Conservation (phyloP, 768 basidiomycete genomes). For the Boletus rufocinnamomeus region DNA sequence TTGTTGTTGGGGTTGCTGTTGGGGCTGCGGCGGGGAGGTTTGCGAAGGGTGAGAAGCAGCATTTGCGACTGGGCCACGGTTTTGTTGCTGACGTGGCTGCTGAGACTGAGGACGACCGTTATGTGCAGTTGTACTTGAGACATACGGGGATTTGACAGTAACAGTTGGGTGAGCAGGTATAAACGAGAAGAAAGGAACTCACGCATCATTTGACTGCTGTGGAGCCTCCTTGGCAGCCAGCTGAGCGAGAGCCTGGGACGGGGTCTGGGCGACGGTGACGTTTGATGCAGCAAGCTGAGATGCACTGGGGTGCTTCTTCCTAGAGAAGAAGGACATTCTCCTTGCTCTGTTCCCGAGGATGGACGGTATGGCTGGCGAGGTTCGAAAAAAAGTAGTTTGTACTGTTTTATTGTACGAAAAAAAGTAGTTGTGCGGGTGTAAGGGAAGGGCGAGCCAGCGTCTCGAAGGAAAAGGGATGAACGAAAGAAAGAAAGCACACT, state of each 20-base stretch:
- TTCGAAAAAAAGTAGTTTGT: constrained; percentile 18
- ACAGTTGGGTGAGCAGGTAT: constrained; percentile 5
- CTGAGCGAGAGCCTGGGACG: constrained; percentile 69
- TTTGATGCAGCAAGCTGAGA: constrained; percentile 44
- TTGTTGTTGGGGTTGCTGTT: constrained; percentile 32
- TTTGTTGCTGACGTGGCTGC: constrained; percentile 40
- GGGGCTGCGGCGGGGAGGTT: constrained; percentile 36
- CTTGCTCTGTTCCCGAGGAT: constrained; percentile 58
- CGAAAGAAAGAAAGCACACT: constrained; percentile 13
- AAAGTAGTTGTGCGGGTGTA: constrained; percentile 1
- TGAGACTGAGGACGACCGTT: constrained; percentile 32
- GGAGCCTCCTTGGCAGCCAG: constrained; percentile 38
- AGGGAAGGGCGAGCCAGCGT: constrained; percentile 29
- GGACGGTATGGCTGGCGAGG: constrained; percentile 64
- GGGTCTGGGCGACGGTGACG: constrained; percentile 62
- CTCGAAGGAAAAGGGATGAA: constrained; percentile 11
- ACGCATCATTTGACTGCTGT: constrained; percentile 39
- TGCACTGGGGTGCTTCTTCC: constrained; percentile 73
- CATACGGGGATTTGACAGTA: neutral
- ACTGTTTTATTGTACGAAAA: constrained; percentile 17
- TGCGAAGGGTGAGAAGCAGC: constrained; percentile 32
- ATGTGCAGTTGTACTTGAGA: constrained; percentile 18
- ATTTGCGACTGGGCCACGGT: constrained; percentile 37
- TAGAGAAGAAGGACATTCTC: constrained; percentile 93
- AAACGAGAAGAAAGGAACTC: constrained; percentile 26